Percentiles rank a stretch among this genome's conserved stretches.
Conservation (phyloP, 345 rosid species). For the Euclidium syriacum region DNA sequence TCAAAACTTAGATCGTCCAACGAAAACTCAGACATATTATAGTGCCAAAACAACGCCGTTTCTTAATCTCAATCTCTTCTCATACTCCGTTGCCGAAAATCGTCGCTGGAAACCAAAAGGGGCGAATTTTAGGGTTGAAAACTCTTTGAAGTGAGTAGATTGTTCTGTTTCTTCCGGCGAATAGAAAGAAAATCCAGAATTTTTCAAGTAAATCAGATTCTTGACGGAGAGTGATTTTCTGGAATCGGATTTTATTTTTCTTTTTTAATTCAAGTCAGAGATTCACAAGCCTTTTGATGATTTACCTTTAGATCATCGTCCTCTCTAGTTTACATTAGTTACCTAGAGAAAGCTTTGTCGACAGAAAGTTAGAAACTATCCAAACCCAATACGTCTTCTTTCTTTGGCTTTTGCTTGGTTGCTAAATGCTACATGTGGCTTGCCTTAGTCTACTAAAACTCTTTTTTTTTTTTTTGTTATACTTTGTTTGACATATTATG, state of each 20-base stretch:
- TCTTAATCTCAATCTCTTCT: no score
- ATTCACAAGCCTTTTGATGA: conserved; percentile 35
- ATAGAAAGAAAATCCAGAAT: neutral
- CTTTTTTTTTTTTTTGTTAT: neutral
- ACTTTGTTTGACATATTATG: no score
- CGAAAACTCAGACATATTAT: no score
- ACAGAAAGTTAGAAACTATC: conserved; percentile 2
- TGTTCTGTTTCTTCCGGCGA: conserved; percentile 3
- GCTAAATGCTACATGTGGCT: conserved; percentile 23
- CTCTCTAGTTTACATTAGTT: no score
- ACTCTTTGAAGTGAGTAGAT: conserved; percentile 19
- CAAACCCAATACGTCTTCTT: conserved; percentile 9
- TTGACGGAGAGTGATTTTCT: conserved; percentile 41
- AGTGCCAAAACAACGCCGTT: no score
- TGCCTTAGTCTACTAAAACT: conserved; percentile 20
- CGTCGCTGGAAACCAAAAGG: no score
- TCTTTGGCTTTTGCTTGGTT: conserved; percentile 15
- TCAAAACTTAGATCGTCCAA: no score
- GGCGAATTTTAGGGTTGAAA: conserved; percentile 36
- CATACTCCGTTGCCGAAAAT: conserved; percentile 33
- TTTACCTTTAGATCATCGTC: no score
- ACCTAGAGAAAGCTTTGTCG: neutral
- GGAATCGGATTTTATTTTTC: conserved; percentile 45
- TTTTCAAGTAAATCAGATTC: conserved; percentile 26
- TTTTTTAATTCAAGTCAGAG: conserved; percentile 54